Evolutionary conservation across 306 rosid species (phyloP).

Genomic region (Corylus americana): DNA sequence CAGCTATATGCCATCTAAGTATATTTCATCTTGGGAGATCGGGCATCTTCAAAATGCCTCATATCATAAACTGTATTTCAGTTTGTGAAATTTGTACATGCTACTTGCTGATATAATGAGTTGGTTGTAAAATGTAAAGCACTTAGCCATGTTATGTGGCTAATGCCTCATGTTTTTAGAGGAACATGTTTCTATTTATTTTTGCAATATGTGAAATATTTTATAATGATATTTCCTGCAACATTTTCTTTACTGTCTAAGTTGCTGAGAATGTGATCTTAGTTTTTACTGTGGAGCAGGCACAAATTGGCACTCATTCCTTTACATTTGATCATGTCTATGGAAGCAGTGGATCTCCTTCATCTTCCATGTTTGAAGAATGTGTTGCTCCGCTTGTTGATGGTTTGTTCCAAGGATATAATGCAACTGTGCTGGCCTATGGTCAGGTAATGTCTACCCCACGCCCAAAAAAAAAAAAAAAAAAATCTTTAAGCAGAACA

Average conservation of each 20-base stretch:
- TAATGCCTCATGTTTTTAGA: not conserved
- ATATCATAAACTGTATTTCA: not conserved
- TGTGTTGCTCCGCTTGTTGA: slow-evolving; percentile 76
- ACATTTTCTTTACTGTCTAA: slow-evolving; percentile 14
- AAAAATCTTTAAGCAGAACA: slow-evolving; percentile 17
- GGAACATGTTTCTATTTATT: not conserved
- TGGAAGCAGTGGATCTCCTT: slow-evolving; percentile 69
- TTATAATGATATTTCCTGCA: slow-evolving; percentile 20
- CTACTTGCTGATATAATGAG: slow-evolving; percentile 18
- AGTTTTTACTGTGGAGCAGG: slow-evolving; percentile 45
- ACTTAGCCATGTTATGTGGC: not conserved
- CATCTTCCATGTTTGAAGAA: slow-evolving; percentile 66
- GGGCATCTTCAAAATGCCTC: not conserved
- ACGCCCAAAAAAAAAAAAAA: not conserved
- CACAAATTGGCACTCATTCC: slow-evolving; percentile 74
- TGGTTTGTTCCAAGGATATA: slow-evolving; percentile 81
- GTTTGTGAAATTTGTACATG: slow-evolving; percentile 2
- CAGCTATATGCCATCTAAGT: too few relatives aligned
- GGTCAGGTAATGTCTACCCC: slow-evolving; percentile 68
- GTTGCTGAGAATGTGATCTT: slow-evolving; percentile 30
- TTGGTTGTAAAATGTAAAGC: slow-evolving; percentile 6
- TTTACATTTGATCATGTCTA: slow-evolving; percentile 83
- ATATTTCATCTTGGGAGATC: not conserved
- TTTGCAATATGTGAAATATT: not conserved
- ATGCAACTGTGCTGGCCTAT: slow-evolving; percentile 85